These are phyloP conservation scores for Niveomyces coronatus DNA, from an alignment of 2,329 filamentous ascomycete species.

Conservation along the genomic window DNA sequence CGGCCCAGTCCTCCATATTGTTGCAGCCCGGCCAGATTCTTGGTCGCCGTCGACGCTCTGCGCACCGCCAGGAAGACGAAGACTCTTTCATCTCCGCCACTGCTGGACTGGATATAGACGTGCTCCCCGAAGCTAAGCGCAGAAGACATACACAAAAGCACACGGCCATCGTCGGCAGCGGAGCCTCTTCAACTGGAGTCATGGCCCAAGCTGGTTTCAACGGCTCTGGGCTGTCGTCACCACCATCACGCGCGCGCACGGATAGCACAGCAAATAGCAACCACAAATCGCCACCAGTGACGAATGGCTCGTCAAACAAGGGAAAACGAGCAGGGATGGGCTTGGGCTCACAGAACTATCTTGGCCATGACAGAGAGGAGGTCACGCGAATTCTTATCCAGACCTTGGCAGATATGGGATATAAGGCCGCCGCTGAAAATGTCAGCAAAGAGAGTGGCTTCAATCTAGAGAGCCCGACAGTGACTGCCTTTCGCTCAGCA, in stretches of 20 bases:
- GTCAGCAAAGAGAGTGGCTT: slow-evolving; percentile 77
- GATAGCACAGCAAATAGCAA: slow-evolving; percentile 34
- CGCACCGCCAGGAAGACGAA: slow-evolving; percentile 25
- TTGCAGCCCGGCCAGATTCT: slow-evolving; percentile 30
- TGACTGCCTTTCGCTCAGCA: slow-evolving; percentile 74
- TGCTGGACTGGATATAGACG: slow-evolving; percentile 11
- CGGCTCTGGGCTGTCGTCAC: slow-evolving; percentile 36
- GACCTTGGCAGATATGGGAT: slow-evolving; percentile 79
- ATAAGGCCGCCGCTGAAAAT: slow-evolving; percentile 62
- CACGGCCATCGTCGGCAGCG: slow-evolving; percentile 50
- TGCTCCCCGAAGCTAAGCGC: slow-evolving; percentile 26
- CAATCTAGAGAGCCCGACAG: slow-evolving; percentile 74
- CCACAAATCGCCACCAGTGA: slow-evolving; percentile 31
- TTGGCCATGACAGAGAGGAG: slow-evolving; percentile 84
- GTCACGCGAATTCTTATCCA: slow-evolving; percentile 89
- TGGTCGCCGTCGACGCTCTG: slow-evolving; percentile 44
- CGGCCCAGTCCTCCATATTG: slow-evolving; percentile 16
- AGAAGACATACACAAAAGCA: slow-evolving; percentile 46
- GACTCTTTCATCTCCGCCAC: slow-evolving; percentile 8
- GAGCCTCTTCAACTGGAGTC: slow-evolving; percentile 48
- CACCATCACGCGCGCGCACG: slow-evolving; percentile 16
- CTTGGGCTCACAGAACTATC: slow-evolving; percentile 41
- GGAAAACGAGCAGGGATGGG: slow-evolving; percentile 15
- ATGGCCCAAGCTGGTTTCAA: slow-evolving; percentile 22
- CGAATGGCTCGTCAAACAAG: slow-evolving; percentile 44